A percentile compares a stretch with the other conserved stretches of the same genome.
Evolutionary conservation across 192 early-diverging fungal genomes (phyloP).

Genomic region (Podila minutissima): DNA sequence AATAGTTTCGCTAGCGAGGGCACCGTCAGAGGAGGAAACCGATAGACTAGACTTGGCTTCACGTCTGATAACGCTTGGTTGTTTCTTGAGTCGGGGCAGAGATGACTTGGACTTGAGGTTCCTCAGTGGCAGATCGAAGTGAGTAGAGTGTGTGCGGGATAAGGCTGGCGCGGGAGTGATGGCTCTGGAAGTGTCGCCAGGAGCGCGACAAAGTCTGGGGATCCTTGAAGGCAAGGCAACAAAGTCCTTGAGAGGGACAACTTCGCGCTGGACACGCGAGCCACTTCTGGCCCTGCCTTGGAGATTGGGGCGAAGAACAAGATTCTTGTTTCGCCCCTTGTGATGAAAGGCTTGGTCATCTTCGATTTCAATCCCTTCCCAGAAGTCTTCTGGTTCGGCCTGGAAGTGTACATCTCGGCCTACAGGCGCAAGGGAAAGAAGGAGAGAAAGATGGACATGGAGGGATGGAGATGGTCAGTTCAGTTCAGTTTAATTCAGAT

Average conservation of each 20-base stretch:
- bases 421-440: slow-evolving; percentile 5
- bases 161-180: slow-evolving; percentile 28
- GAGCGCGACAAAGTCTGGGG: slow-evolving; percentile 24
- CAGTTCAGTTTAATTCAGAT: too few species aligned
- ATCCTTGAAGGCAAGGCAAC: slow-evolving; percentile 34
- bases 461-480: too few species aligned
- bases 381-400: slow-evolving; percentile 37
- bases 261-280: slow-evolving; percentile 30
- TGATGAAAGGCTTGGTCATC: slow-evolving; percentile 10
- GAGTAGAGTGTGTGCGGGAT: slow-evolving; percentile 23
- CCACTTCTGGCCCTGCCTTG: slow-evolving; percentile 26
- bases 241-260: slow-evolving; percentile 45
- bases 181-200: slow-evolving; percentile 20
- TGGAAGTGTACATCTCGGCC: slow-evolving; percentile 26
- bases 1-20: too few species aligned
- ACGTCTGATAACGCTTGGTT: slow-evolving; percentile 6
- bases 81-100: slow-evolving; percentile 27
- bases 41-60: not conserved
- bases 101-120: slow-evolving; percentile 33
- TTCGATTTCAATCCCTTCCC: slow-evolving; percentile 31
- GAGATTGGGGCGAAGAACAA: slow-evolving; percentile 10
- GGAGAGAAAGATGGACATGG: slow-evolving; percentile 8
- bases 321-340: slow-evolving; percentile 26
- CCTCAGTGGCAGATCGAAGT: slow-evolving; percentile 20
- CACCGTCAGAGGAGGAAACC: too few species aligned